Conservation (phyloP, 1,284 basidiomycete species). For the Ceratobasidium sp. region DNA sequence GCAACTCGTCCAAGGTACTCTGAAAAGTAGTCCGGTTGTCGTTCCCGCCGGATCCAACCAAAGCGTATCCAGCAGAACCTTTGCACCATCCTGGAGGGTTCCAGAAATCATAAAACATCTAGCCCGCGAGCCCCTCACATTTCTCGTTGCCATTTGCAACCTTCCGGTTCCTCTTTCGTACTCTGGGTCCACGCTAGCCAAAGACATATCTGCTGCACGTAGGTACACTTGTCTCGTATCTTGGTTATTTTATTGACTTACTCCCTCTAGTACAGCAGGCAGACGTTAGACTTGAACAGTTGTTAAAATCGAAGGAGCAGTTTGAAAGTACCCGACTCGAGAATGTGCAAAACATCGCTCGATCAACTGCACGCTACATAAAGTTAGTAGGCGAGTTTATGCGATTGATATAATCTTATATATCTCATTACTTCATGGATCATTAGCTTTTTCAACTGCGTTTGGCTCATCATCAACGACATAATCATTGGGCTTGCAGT, state of each 20-base stretch:
- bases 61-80: neutral
- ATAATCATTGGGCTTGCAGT: slow-evolving; percentile 79
- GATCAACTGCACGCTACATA: slow-evolving; percentile 51
- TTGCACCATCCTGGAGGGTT: neutral
- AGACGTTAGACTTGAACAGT: slow-evolving; percentile 50
- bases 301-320: slow-evolving; percentile 50
- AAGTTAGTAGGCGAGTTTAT: slow-evolving; percentile 55
- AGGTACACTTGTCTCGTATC: slow-evolving; percentile 27
- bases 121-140: neutral
- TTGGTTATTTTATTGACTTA: neutral
- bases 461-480: slow-evolving; percentile 93
- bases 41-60: neutral
- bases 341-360: slow-evolving; percentile 41
- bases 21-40: neutral
- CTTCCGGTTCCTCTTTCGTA: slow-evolving; percentile 42
- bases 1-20: slow-evolving; percentile 11
- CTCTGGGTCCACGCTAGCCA: slow-evolving; percentile 46
- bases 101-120: slow-evolving; percentile 9
- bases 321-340: slow-evolving; percentile 43
- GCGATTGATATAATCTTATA: slow-evolving; percentile 34
- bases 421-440: neutral
- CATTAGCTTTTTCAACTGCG: slow-evolving; percentile 89
- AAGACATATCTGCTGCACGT: slow-evolving; percentile 49
- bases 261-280: slow-evolving; percentile 50
- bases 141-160: slow-evolving; percentile 40